Evolutionary conservation across 2,329 filamentous ascomycete genomes (phyloP).

Genomic region (Orbilia quercus): DNA sequence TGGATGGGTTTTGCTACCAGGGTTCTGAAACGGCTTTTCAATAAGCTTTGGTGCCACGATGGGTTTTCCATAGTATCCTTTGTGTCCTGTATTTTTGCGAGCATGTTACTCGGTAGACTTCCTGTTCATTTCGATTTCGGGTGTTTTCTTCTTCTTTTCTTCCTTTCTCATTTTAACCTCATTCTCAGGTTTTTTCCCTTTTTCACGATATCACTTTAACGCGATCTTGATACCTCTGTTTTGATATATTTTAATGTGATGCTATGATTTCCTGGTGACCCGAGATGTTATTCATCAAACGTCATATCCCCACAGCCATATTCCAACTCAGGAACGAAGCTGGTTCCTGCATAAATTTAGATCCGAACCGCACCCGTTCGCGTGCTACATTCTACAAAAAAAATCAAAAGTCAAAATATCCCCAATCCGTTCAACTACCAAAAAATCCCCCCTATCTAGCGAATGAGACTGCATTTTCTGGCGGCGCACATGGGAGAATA

Average conservation of each 20-base stretch:
- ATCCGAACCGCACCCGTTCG: no score
- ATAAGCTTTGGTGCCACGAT: constrained; percentile 2
- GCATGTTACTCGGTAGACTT: constrained; percentile 45
- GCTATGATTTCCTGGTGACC: not conserved
- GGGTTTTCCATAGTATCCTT: constrained; percentile 12
- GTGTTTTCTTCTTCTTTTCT: not conserved
- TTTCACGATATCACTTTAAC: not conserved
- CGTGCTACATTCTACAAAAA: no score
- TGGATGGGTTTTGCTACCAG: not conserved
- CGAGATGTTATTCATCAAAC: not conserved
- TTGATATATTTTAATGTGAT: not conserved
- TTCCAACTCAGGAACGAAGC: no score
- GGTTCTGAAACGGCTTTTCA: constrained; percentile 6
- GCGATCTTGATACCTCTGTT: not conserved
- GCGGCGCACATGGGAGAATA: not conserved
- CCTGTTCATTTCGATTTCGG: constrained; percentile 10
- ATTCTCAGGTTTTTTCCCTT: constrained; percentile 9
- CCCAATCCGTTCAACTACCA: no score
- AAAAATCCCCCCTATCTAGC: no score
- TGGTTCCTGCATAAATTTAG: no score
- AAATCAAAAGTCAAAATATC: no score
- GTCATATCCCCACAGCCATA: not conserved
- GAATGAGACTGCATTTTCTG: not conserved
- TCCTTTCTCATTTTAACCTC: constrained; percentile 4
- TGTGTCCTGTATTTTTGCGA: constrained; percentile 53